Percentiles rank a stretch among this genome's conserved stretches.
phyloP scores from a whole-genome alignment of 192 early-diverging fungal species.

The Podochytrium sp. region DNA sequence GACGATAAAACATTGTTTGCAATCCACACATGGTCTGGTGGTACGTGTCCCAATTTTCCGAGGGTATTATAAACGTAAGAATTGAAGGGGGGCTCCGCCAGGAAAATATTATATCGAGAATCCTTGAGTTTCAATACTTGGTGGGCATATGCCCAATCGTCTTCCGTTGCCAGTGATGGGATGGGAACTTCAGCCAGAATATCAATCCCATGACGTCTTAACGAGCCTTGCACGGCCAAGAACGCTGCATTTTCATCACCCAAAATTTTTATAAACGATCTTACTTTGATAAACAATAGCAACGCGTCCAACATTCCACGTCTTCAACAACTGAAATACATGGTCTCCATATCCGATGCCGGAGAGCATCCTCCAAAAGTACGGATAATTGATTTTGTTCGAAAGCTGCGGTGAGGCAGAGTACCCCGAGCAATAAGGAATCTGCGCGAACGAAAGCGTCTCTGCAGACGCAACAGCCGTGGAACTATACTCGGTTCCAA shows the following conservation, averaged over 20 bases:
- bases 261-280: too few relatives aligned
- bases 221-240: neutral
- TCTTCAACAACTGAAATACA: neutral
- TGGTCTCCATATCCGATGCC: neutral
- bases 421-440: neutral
- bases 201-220: neutral
- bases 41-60: neutral
- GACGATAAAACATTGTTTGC: neutral
- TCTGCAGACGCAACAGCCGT: neutral
- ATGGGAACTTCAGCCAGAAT: neutral
- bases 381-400: constrained; percentile 9
- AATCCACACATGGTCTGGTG: neutral
- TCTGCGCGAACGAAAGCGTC: neutral
- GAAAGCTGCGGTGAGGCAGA: constrained; percentile 1
- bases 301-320: constrained; percentile 9
- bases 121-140: neutral
- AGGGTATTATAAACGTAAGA: neutral
- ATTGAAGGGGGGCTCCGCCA: neutral
- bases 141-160: neutral
- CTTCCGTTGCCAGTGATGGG: neutral
- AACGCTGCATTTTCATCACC: constrained; percentile 12
- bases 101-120: neutral
- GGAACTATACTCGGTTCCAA: neutral
- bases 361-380: neutral
- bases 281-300: constrained; percentile 4